These are phyloP conservation scores for Penicillium verrucosum DNA, from an alignment of 2,329 filamentous ascomycete genomes.

Conservation along the genomic window DNA sequence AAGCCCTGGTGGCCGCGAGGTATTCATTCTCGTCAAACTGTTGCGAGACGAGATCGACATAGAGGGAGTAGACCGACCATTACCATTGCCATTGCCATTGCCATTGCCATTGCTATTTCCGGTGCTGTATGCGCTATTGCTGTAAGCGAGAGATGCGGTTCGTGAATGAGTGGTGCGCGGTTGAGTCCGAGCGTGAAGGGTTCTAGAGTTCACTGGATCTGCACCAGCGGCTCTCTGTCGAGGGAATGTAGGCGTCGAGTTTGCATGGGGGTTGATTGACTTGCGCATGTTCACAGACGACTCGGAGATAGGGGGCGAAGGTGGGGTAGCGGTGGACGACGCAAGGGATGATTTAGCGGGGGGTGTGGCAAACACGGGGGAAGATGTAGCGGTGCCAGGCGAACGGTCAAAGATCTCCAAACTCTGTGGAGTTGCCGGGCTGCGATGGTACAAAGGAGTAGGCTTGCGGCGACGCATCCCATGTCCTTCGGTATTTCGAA, in stretches of 20 bases:
- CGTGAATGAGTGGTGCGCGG: constrained; percentile 51
- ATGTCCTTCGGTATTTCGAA: constrained; percentile 65
- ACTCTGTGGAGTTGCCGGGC: constrained; percentile 56
- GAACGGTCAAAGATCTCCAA: constrained; percentile 69
- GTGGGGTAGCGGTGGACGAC: constrained; percentile 73
- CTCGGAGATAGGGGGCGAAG: constrained; percentile 91
- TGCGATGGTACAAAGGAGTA: constrained; percentile 48
- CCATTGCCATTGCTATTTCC: background rate
- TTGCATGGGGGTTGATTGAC: constrained; percentile 44
- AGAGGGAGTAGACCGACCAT: constrained; percentile 47
- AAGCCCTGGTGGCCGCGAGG: constrained; percentile 45
- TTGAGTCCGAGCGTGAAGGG: constrained; percentile 44
- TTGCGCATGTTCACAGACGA: constrained; percentile 62
- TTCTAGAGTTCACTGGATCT: constrained; percentile 54
- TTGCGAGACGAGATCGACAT: constrained; percentile 37
- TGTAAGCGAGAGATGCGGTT: constrained; percentile 58
- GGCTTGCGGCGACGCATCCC: constrained; percentile 52
- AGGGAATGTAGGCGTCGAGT: constrained; percentile 45
- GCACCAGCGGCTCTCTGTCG: constrained; percentile 46
- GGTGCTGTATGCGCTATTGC: constrained; percentile 22
- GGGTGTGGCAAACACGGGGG: constrained; percentile 84
- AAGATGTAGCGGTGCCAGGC: constrained; percentile 79
- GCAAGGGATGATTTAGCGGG: constrained; percentile 66
- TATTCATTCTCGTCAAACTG: constrained; percentile 48
- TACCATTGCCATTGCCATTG: background rate